A percentile compares a stretch with the other conserved stretches of the same genome.
These are phyloP conservation scores for Tympanopsis confertula DNA, from an alignment of 2,329 filamentous ascomycete species.

Conservation along the genomic window DNA sequence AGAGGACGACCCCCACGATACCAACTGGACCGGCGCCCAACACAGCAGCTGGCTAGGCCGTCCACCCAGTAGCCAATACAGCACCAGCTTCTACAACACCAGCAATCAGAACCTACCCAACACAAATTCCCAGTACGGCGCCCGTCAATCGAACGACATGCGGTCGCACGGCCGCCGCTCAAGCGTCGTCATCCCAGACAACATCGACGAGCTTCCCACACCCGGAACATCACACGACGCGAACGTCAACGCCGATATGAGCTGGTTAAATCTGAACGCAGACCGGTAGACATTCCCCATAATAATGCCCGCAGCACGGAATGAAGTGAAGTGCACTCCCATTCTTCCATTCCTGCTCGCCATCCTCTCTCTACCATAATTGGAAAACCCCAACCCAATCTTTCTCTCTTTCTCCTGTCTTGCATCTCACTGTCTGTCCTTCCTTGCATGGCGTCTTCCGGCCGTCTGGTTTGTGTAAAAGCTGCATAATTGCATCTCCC, in stretches of 20 bases:
- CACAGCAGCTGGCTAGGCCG: constrained; percentile 14
- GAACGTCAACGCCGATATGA: constrained; percentile 25
- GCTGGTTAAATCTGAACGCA: constrained; percentile 25
- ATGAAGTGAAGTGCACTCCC: no score
- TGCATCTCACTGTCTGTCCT: no score
- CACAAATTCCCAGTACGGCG: constrained; percentile 9
- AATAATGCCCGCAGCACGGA: no score
- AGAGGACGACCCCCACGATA: constrained; percentile 13
- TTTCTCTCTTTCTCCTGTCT: no score
- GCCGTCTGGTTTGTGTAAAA: no score
- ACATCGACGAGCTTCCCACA: constrained; percentile 1
- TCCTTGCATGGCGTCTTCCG: no score
- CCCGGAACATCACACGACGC: constrained; percentile 6
- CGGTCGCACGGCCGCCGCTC: background rate
- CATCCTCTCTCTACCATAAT: no score
- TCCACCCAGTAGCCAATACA: constrained; percentile 26
- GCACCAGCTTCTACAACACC: constrained; percentile 20
- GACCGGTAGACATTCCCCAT: background rate
- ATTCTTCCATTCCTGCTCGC: no score
- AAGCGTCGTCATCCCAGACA: background rate
- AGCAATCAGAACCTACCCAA: constrained; percentile 5
- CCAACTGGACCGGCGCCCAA: constrained; percentile 9
- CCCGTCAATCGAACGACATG: constrained; percentile 1
- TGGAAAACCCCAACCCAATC: no score
- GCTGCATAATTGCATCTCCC: no score